phyloP scores from a whole-genome alignment of 2,329 filamentous ascomycete species.

The Rutstroemia sydowiana region DNA sequence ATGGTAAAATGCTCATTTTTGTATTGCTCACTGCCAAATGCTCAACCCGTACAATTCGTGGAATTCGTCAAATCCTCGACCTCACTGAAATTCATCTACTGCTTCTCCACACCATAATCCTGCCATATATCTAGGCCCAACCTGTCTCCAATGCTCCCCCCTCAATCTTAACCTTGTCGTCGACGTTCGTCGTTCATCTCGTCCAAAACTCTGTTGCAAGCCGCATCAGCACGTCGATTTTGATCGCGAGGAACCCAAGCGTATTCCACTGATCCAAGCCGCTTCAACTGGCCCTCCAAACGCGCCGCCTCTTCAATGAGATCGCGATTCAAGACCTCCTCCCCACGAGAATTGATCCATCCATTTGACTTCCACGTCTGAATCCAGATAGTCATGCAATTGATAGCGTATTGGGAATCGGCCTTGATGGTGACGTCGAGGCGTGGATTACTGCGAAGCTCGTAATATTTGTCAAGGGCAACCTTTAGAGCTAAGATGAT shows the following conservation, averaged over 20 bases:
- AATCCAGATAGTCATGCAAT: conserved; percentile 30
- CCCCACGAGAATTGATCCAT: conserved; percentile 28
- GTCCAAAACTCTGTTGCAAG: conserved; percentile 30
- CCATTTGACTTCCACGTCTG: conserved; percentile 30
- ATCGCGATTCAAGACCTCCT: conserved; percentile 31
- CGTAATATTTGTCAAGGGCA: conserved; percentile 32
- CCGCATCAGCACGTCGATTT: conserved; percentile 29
- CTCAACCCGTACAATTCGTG: no score
- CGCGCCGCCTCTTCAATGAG: conserved; percentile 28
- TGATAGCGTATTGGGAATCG: conserved; percentile 33
- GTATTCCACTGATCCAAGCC: conserved; percentile 28
- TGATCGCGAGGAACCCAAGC: conserved; percentile 30
- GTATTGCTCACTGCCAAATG: no score
- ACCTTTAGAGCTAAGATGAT: conserved; percentile 41
- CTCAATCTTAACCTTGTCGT: not conserved
- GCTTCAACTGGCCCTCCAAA: conserved; percentile 23
- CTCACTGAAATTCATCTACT: no score
- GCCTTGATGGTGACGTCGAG: conserved; percentile 29
- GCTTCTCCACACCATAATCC: no score
- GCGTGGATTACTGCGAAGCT: conserved; percentile 16
- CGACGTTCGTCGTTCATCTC: no score
- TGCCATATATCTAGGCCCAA: no score
- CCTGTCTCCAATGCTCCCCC: no score
- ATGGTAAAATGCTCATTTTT: no score
- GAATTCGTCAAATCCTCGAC: no score